These are phyloP conservation scores for Epichloe baconii DNA, from an alignment of 2,329 filamentous ascomycete species.

Conservation along the genomic window DNA sequence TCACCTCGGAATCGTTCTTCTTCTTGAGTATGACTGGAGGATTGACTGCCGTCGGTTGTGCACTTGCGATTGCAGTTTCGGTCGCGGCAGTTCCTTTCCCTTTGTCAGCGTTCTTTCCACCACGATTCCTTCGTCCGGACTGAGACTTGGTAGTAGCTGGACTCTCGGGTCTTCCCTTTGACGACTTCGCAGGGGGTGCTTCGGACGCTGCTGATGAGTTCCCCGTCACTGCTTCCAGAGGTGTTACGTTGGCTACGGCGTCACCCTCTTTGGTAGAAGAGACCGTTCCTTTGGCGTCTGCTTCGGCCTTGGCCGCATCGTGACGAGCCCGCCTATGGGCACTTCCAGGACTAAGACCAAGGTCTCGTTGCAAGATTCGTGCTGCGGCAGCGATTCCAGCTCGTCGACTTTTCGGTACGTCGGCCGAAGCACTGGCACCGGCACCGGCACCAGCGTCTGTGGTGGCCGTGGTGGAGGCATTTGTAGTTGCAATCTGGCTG, in stretches of 20 bases:
- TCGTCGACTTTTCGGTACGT: slow-evolving; percentile 37
- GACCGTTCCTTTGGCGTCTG: slow-evolving; percentile 25
- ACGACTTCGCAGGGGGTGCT: slow-evolving; percentile 5
- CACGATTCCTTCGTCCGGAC: slow-evolving; percentile 18
- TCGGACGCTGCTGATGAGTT: slow-evolving; percentile 7
- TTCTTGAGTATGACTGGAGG: slow-evolving; percentile 30
- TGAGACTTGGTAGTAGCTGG: slow-evolving; percentile 15
- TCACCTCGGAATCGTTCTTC: slow-evolving; percentile 20
- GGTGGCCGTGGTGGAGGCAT: slow-evolving; percentile 20
- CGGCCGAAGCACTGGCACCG: slow-evolving; percentile 10
- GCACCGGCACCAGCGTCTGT: slow-evolving; percentile 16
- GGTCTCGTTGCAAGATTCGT: slow-evolving; percentile 51
- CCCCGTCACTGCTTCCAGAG: slow-evolving; percentile 9
- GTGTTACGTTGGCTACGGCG: slow-evolving; percentile 8
- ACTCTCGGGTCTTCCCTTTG: slow-evolving; percentile 12
- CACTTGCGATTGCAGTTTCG: slow-evolving; percentile 17
- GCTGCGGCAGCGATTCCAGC: slow-evolving; percentile 51
- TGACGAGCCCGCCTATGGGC: slow-evolving; percentile 48
- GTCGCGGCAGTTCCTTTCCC: slow-evolving; percentile 16
- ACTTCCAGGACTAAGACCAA: slow-evolving; percentile 50
- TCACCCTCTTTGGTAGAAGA: slow-evolving; percentile 20
- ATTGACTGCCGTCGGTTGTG: slow-evolving; percentile 14
- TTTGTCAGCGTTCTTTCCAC: slow-evolving; percentile 26
- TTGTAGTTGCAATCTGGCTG: slow-evolving; percentile 20
- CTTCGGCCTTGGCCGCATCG: slow-evolving; percentile 43